Conservation (phyloP, 345 rosid species). For the Cardamine chenopodiifolia region DNA sequence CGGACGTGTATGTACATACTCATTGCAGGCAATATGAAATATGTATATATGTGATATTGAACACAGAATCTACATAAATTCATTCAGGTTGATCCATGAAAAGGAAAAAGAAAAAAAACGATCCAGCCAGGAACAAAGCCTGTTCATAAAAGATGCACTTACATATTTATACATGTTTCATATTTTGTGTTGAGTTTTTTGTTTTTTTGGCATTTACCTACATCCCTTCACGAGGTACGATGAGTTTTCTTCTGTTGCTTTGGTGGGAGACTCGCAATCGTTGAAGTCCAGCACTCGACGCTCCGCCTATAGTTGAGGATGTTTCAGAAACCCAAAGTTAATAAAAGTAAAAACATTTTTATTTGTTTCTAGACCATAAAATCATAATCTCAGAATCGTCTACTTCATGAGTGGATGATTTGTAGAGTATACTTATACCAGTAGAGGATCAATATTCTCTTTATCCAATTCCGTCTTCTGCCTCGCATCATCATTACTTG, state of each 20-base stretch:
- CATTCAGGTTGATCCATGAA: constrained; percentile 16
- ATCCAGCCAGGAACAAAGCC: constrained; percentile 10
- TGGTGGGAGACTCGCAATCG: constrained; percentile 83
- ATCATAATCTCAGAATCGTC: neutral
- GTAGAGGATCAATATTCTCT: constrained; percentile 46
- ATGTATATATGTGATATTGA: constrained; percentile 25
- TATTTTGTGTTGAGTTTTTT: neutral
- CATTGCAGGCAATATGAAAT: constrained; percentile 13
- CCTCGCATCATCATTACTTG: constrained; percentile 62
- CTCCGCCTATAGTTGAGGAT: constrained; percentile 50
- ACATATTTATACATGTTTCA: constrained; percentile 38
- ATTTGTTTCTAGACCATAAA: neutral
- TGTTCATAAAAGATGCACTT: constrained; percentile 32
- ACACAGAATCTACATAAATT: constrained; percentile 36
- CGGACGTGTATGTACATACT: constrained; percentile 3
- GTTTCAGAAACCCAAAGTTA: neutral
- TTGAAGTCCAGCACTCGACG: constrained; percentile 86
- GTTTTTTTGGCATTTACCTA: constrained; percentile 18
- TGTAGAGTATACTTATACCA: constrained; percentile 26
- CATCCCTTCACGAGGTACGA: constrained; percentile 64
- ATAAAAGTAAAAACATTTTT: neutral
- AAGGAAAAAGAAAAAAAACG: neutral
- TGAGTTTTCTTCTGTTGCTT: constrained; percentile 60
- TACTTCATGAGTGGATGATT: neutral
- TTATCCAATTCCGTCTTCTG: constrained; percentile 48